Conservation (phyloP, 495 filamentous ascomycete genomes). For the Trypethelium eluteriae region DNA sequence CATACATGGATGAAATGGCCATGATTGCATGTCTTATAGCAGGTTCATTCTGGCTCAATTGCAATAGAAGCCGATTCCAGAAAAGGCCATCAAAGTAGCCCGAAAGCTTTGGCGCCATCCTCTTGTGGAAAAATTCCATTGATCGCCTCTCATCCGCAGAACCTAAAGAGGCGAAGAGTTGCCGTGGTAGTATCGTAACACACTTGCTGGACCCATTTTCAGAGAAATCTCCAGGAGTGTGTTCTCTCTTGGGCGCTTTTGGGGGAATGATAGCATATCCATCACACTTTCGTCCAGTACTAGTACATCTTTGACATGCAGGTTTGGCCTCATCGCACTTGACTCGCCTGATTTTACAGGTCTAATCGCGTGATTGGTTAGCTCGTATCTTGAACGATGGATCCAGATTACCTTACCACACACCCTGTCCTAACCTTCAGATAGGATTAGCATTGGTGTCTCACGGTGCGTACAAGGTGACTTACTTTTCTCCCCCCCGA, state of each 20-base stretch:
- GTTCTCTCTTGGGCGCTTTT: not conserved
- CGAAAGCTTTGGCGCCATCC: constrained; percentile 16
- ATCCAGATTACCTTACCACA: not conserved
- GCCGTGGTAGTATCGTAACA: not conserved
- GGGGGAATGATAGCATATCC: constrained; percentile 15
- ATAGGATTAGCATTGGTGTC: not conserved
- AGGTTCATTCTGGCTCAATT: constrained; percentile 10
- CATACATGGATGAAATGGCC: constrained; percentile 10
- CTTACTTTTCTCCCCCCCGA: constrained; percentile 8
- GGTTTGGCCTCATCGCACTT: constrained; percentile 24
- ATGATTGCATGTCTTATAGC: constrained; percentile 13
- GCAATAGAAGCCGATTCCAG: constrained; percentile 11
- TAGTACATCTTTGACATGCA: constrained; percentile 20
- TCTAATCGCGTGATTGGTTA: not conserved
- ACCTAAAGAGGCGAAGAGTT: not conserved
- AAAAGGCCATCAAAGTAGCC: constrained; percentile 21
- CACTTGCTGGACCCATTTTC: not conserved
- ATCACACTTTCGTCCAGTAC: constrained; percentile 24
- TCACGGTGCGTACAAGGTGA: not conserved
- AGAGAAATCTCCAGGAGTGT: not conserved
- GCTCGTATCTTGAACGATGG: not conserved
- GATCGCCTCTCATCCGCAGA: constrained; percentile 11
- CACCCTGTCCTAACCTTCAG: constrained; percentile 1
- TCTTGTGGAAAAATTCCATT: constrained; percentile 22
- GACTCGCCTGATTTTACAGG: constrained; percentile 18